Evolutionary conservation across 495 filamentous ascomycete genomes (phyloP), one percentile per base, ranked within the genome.

Genomic region (Aspergillus panamensis): DNA sequence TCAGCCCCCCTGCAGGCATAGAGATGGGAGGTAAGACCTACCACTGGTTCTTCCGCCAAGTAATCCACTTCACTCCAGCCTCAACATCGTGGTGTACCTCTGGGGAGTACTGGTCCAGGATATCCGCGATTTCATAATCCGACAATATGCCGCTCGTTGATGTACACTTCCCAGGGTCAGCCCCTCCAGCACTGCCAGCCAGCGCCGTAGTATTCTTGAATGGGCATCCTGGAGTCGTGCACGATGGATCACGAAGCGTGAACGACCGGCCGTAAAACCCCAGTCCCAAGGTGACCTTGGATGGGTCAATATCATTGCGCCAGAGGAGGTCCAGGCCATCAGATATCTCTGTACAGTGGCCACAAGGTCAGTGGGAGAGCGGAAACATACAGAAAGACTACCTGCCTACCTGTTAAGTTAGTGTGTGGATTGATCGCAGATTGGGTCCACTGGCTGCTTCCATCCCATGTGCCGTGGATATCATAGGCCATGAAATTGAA

Each of bases 261-360:
- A 73, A 77, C 2, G 55, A 58, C 0, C 83, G 69, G 0, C 83
- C 82, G 55, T 86, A 86, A 57, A 80, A 84, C 3, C 74, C 82
- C 0, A 82, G 21, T 0, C 82, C 82, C 2, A 85, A 48, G 53
- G 58, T 57, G 4, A 85, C 66, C 51, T 80, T 70, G 0, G 45
- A 32, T 0, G 80, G 66, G 4, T 62, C 55, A 8, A 86, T 69
- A 29, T 73, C 59, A 56, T 75, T 76, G 0, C 82, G 63, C 82
- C 82, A 84, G 0, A 84, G 53, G 0, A 66, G 66, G 2, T 67
- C 35, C 0, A 70, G 48, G 6, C 66, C 64, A 1, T 30, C 17
- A 0, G 32, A 35, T 6, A 57, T 45, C 16, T 58, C 35, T 55
- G 12, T 14, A 29, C 6, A 14, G 4, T 29, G 14, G 19, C 42